phyloP scores from a whole-genome alignment of 352 stramenopile genomes.

The Phytophthora hibernalis region DNA sequence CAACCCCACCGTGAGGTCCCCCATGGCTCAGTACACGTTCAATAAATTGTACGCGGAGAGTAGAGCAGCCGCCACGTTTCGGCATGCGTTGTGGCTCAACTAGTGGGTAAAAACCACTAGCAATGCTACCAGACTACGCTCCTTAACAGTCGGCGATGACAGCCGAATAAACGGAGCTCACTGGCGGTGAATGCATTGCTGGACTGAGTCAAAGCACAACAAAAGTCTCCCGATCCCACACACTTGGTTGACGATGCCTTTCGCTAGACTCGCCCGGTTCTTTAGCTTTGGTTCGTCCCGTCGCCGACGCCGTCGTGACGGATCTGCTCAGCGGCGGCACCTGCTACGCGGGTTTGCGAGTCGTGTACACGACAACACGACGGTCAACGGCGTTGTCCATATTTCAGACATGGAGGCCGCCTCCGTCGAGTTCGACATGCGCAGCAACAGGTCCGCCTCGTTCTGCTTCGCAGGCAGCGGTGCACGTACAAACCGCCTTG shows the following conservation, averaged over 20 bases:
- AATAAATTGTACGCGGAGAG: not conserved
- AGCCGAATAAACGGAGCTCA: too few species aligned
- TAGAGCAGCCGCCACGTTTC: constrained; percentile 2
- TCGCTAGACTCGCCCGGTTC: constrained; percentile 13
- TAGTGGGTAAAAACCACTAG: not conserved
- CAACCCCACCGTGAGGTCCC: too few species aligned
- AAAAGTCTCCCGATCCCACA: not conserved
- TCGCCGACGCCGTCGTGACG: constrained; percentile 2
- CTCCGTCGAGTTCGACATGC: constrained; percentile 29
- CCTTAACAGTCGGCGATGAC: too few species aligned
- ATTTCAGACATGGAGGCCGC: constrained; percentile 5
- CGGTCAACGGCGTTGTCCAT: not conserved
- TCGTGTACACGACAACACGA: constrained; percentile 2
- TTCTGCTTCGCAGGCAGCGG: constrained; percentile 12
- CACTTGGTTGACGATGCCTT: constrained; percentile 8
- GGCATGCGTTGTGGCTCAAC: not conserved
- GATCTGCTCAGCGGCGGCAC: constrained; percentile 2
- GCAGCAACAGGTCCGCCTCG: constrained; percentile 23
- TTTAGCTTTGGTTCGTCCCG: constrained; percentile 8
- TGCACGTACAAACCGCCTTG: constrained; percentile 15
- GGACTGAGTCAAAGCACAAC: not conserved
- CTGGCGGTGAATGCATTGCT: not conserved
- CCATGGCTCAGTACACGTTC: too few species aligned
- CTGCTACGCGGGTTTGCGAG: not conserved
- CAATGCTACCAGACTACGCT: too few species aligned